These are phyloP conservation scores for Fusarium sp. DNA, from an alignment of 2,329 filamentous ascomycete genomes.

Conservation along the genomic window DNA sequence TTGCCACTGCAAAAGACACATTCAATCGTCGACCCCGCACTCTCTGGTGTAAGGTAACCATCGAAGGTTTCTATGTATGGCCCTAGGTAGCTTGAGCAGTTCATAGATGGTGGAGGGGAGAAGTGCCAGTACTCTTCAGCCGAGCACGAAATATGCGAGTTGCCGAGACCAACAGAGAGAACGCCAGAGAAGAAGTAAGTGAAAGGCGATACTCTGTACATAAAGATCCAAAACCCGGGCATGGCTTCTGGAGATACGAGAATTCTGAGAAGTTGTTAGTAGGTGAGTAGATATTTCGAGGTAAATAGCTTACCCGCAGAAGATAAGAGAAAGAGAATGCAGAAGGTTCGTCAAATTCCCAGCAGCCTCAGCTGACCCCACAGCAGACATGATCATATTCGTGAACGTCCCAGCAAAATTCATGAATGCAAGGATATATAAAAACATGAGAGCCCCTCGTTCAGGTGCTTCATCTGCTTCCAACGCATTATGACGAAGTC, in stretches of 20 bases:
- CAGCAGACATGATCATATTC: conserved; percentile 71
- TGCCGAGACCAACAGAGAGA: conserved; percentile 76
- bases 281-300: accelerated
- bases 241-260: conserved; percentile 58
- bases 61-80: conserved; percentile 61
- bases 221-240: conserved; percentile 63
- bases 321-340: conserved; percentile 70
- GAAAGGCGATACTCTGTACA: conserved; percentile 82
- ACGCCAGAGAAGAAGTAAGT: conserved; percentile 84
- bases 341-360: conserved; percentile 75
- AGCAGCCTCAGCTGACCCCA: conserved; percentile 74
- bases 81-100: conserved; percentile 70
- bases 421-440: conserved; percentile 73
- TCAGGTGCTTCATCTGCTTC: conserved; percentile 62
- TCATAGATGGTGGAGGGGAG: conserved; percentile 67
- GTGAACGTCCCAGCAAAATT: conserved; percentile 76
- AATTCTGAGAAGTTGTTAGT: neutral
- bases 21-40: conserved; percentile 54
- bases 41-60: conserved; percentile 65
- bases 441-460: conserved; percentile 72
- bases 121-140: conserved; percentile 77
- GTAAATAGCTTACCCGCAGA: conserved; percentile 31
- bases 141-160: conserved; percentile 74
- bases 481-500: conserved; percentile 70
- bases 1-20: conserved; percentile 69